Base-by-base conservation (phyloP, 176 grass and related monocot genomes). In the Microstegium vimineum region DNA sequence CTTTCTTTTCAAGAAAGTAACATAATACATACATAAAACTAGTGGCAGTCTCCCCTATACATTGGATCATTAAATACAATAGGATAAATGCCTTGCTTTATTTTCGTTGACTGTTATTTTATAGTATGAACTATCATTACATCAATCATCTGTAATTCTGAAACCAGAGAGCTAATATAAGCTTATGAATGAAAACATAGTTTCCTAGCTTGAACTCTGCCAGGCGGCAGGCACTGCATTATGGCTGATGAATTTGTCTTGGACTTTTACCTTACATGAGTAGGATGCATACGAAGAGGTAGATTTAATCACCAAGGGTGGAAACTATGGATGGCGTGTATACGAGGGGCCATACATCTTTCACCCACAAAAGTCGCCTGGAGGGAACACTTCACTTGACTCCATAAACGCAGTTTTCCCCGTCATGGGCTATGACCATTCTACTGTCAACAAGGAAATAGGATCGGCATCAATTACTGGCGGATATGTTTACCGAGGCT, bases 401-500 rank as follows among this genome's bases (percentile, higher is more conserved):
- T 91, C 92, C 28, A 94, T 94, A 63, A 84, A 94, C 76, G 82
- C 92, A 16, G 75, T 91, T 60, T 91, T 94, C 61, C 92, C 92
- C 18, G 42, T 88, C 43, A 91, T 94, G 92, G 88, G 92, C 3
- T 94, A 94, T 16, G 62, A 81, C 23, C 92, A 94, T 85, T 94
- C 89, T 14, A 43, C 66, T 66, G 76, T 94, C 60, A 94, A 92
- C 40, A 88, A 86, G 12, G 82, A 82, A 18, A 66, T 79, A 8
- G 91, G 91, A 32, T 97, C 94, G 40, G 94, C 94, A 69, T 90
- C 94, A 5, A 94, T 97, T 32, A 92, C 26, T 13, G 94, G 94
- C 17, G 94, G 91, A 82, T 94, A 86, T 82, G 94, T 97, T 31
- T 97, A 90, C 31, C 82, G 87, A 45, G 90, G 89, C 4, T 90